These are phyloP conservation scores for Cerrena zonata DNA, from an alignment of 1,284 basidiomycete species.

Conservation along the genomic window DNA sequence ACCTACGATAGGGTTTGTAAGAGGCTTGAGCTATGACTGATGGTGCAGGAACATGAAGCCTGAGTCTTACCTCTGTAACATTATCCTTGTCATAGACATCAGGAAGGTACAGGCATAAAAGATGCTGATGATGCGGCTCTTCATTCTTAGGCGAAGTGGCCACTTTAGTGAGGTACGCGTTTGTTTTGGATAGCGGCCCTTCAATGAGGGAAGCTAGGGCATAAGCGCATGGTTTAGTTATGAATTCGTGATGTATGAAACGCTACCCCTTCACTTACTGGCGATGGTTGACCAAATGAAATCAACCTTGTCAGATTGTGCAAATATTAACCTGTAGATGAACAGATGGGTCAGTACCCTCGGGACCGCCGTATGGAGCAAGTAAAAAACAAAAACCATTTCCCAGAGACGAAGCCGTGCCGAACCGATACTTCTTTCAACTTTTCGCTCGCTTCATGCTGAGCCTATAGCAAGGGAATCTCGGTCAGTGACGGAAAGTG, in stretches of 20 bases:
- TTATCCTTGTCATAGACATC: constrained; percentile 59
- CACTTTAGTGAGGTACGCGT: constrained; percentile 53
- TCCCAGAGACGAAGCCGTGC: constrained; percentile 51
- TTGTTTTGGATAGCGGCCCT: constrained; percentile 54
- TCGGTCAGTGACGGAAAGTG: neutral
- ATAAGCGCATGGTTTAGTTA: too few relatives aligned
- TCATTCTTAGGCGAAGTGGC: constrained; percentile 52
- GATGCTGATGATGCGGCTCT: constrained; percentile 47
- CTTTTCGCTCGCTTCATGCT: constrained; percentile 49
- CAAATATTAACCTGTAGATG: constrained; percentile 64
- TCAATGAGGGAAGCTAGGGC: constrained; percentile 50
- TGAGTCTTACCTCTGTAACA: constrained; percentile 42
- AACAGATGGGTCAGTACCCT: too few relatives aligned
- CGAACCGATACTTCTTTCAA: constrained; percentile 53
- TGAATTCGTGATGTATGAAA: constrained; percentile 1
- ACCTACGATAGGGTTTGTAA: constrained; percentile 36
- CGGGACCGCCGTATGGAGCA: neutral
- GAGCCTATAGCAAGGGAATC: constrained; percentile 35
- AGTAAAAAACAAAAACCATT: constrained; percentile 46
- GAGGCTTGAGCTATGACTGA: neutral
- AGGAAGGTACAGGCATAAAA: constrained; percentile 68
- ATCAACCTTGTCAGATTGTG: constrained; percentile 54
- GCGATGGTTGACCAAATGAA: constrained; percentile 54
- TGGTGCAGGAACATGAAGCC: neutral
- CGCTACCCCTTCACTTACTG: constrained; percentile 32